A percentile compares a stretch with the other conserved stretches of the same genome.
These are phyloP conservation scores for Malbranchea cinnamomea DNA, from an alignment of 2,329 filamentous ascomycete species.

Conservation along the genomic window DNA sequence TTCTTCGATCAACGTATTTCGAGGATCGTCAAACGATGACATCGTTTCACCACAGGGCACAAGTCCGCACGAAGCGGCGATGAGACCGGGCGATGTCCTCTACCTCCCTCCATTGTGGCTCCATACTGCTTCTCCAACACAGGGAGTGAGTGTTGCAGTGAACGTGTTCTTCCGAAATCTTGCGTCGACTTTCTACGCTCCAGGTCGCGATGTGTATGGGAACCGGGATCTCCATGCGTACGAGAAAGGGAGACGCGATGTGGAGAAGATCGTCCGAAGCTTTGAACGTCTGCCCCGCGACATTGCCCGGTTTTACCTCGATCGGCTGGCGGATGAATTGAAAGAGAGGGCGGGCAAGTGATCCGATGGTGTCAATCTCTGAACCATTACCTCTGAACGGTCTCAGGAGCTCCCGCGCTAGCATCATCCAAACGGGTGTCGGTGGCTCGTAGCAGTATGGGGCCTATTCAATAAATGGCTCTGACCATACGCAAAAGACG, in stretches of 20 bases:
- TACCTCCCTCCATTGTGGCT: constrained; percentile 76
- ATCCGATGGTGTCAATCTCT: neutral
- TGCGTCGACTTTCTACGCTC: constrained; percentile 45
- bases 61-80: constrained; percentile 49
- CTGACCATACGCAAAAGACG: no score
- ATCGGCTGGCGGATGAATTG: constrained; percentile 56
- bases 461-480: no score
- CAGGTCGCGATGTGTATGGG: constrained; percentile 71
- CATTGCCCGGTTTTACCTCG: constrained; percentile 59
- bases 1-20: constrained; percentile 60
- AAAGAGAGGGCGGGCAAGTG: constrained; percentile 14
- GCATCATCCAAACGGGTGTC: no score
- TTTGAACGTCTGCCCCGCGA: constrained; percentile 44
- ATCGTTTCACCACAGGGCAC: constrained; percentile 47
- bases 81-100: constrained; percentile 60
- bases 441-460: no score
- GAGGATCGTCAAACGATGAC: constrained; percentile 18
- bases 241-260: constrained; percentile 61
- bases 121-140: constrained; percentile 43
- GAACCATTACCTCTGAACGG: no score
- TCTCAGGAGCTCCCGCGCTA: no score
- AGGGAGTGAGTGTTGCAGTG: constrained; percentile 56
- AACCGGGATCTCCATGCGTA: constrained; percentile 76
- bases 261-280: constrained; percentile 44
- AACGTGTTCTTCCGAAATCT: constrained; percentile 78